phyloP scores from a whole-genome alignment of 2,329 filamentous ascomycete genomes.

The Colletotrichum salicis region DNA sequence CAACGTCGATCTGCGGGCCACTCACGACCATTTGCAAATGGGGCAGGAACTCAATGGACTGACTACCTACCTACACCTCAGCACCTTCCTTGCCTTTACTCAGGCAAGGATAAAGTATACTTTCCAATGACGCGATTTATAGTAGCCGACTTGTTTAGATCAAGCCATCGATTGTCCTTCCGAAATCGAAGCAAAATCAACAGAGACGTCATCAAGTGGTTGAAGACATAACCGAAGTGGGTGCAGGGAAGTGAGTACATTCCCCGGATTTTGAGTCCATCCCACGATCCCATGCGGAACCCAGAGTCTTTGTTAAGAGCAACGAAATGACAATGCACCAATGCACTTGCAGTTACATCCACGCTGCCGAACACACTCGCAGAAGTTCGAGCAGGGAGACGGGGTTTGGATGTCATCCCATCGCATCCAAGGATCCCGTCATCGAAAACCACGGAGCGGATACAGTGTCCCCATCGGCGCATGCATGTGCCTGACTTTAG shows the following conservation, averaged over 20 bases:
- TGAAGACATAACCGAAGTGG: no score
- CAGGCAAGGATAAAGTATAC: no score
- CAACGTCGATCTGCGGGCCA: background rate
- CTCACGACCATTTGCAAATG: background rate
- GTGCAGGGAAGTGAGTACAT: background rate
- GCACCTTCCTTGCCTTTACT: no score
- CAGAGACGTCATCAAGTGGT: background rate
- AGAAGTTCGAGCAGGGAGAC: background rate
- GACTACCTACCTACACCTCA: background rate
- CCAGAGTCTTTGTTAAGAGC: background rate
- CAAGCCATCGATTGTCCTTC: no score
- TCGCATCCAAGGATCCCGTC: background rate
- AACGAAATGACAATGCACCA: background rate
- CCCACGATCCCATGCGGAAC: background rate
- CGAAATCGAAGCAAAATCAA: background rate
- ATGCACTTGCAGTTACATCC: background rate
- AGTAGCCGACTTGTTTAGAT: no score
- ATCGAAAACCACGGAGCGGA: background rate
- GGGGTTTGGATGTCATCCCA: background rate
- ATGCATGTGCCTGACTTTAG: slow-evolving; percentile 35
- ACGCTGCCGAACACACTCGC: background rate
- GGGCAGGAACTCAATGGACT: background rate
- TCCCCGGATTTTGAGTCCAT: background rate
- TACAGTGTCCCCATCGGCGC: slow-evolving; percentile 20
- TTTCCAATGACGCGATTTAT: no score